phyloP scores from a whole-genome alignment of 2,329 filamentous ascomycete genomes.

The Alternaria panax region DNA sequence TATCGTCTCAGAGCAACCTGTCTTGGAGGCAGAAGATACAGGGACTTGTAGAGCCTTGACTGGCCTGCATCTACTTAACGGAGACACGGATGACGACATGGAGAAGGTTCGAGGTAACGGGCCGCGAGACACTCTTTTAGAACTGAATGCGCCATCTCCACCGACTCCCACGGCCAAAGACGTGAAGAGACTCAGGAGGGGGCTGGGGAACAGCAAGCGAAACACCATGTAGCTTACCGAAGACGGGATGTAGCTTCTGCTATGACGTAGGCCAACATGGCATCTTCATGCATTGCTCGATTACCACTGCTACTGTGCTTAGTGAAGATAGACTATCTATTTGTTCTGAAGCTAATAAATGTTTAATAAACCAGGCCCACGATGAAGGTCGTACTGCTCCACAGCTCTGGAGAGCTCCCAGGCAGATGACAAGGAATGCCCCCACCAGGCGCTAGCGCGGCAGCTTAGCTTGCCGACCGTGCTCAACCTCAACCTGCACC shows the following conservation, averaged over 20 bases:
- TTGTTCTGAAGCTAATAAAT: not conserved
- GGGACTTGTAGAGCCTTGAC: conserved; percentile 22
- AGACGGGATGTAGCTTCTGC: conserved; percentile 9
- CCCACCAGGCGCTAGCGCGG: conserved; percentile 22
- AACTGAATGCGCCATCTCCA: not conserved
- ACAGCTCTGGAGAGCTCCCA: not conserved
- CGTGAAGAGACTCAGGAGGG: not conserved
- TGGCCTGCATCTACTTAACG: conserved; percentile 17
- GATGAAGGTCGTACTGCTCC: not conserved
- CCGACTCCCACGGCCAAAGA: not conserved
- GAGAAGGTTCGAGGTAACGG: conserved; percentile 4
- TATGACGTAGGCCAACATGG: conserved; percentile 25
- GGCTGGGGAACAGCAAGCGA: not conserved
- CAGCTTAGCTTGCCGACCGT: conserved; percentile 20
- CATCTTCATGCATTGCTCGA: not conserved
- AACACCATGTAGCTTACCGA: conserved; percentile 7
- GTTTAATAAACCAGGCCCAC: not conserved
- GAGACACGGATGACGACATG: conserved; percentile 11
- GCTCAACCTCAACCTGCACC: conserved; percentile 30
- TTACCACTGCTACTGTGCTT: not conserved
- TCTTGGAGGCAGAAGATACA: conserved; percentile 25
- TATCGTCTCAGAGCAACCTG: conserved; percentile 29
- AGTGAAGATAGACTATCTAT: not conserved
- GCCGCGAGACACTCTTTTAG: conserved; percentile 12
- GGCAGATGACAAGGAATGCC: conserved; percentile 23